Evolutionary conservation across 345 rosid species (phyloP).

Genomic region (Cochlearia excelsa): DNA sequence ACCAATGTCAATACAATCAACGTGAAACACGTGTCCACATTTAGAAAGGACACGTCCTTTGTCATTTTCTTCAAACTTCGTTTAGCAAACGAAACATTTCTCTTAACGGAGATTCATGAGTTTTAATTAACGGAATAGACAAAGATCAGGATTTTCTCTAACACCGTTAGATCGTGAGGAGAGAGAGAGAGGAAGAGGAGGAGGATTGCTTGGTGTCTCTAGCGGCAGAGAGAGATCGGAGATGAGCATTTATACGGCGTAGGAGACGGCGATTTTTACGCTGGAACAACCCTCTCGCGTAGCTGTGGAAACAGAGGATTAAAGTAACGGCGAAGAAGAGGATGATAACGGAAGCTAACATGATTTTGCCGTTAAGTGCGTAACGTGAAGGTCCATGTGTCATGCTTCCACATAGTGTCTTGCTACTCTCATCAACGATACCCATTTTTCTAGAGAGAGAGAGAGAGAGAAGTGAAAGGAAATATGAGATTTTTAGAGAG

Average conservation of each 20-base stretch:
- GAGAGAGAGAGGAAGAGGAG: constrained; percentile 14
- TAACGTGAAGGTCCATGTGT: constrained; percentile 26
- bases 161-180: constrained; percentile 49
- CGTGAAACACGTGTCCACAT: constrained; percentile 74
- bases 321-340: constrained; percentile 48
- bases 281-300: constrained; percentile 49
- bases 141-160: constrained; percentile 59
- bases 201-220: not conserved
- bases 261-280: constrained; percentile 42
- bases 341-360: constrained; percentile 49
- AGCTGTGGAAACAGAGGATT: constrained; percentile 57
- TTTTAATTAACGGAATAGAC: constrained; percentile 34
- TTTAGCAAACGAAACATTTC: constrained; percentile 72
- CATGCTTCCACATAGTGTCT: constrained; percentile 29
- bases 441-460: constrained; percentile 12
- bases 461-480: too few species aligned
- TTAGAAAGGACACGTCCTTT: constrained; percentile 57
- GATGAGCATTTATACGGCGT: constrained; percentile 40
- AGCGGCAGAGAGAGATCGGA: constrained; percentile 34
- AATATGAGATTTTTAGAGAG: too few species aligned
- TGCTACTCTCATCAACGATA: constrained; percentile 23
- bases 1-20: constrained; percentile 87
- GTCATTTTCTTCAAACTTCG: constrained; percentile 69
- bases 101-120: constrained; percentile 18
- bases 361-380: constrained; percentile 52